Evolutionary conservation across 1,284 basidiomycete genomes (phyloP).

Genomic region (Ceratobasidium sp.): DNA sequence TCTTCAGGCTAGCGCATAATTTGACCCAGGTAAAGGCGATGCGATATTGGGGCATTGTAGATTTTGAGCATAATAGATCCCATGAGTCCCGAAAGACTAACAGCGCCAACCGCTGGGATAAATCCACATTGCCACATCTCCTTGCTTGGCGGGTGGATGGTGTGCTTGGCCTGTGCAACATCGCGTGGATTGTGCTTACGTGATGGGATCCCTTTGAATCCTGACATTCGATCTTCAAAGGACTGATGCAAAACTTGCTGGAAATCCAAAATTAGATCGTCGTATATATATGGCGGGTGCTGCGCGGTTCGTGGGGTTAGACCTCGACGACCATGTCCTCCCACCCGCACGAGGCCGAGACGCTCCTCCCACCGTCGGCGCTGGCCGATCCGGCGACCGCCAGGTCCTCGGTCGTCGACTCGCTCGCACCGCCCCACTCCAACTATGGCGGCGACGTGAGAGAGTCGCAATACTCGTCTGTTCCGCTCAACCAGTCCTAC

Average conservation of each 20-base stretch:
- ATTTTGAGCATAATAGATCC: too few species aligned
- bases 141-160: too few species aligned
- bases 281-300: not conserved
- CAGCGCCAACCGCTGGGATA: too few species aligned
- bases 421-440: constrained; percentile 14
- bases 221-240: not conserved
- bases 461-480: constrained; percentile 36
- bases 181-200: constrained; percentile 20
- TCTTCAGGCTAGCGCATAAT: too few species aligned
- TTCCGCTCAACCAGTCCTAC: constrained; percentile 26
- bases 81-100: too few species aligned
- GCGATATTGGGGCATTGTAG: too few species aligned
- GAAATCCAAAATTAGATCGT: constrained; percentile 26
- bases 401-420: constrained; percentile 21
- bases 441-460: constrained; percentile 10
- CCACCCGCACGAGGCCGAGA: constrained; percentile 26
- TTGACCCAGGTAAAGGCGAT: too few species aligned
- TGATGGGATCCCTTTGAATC: not conserved
- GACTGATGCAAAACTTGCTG: not conserved
- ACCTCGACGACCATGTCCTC: constrained; percentile 25
- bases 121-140: too few species aligned
- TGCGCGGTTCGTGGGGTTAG: not conserved
- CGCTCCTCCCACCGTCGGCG: constrained; percentile 6
- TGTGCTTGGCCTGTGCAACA: too few species aligned
- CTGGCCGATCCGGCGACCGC: constrained; percentile 17